Evolutionary conservation across 192 early-diverging fungal species (phyloP).

Genomic region (Funneliformis mosseae): DNA sequence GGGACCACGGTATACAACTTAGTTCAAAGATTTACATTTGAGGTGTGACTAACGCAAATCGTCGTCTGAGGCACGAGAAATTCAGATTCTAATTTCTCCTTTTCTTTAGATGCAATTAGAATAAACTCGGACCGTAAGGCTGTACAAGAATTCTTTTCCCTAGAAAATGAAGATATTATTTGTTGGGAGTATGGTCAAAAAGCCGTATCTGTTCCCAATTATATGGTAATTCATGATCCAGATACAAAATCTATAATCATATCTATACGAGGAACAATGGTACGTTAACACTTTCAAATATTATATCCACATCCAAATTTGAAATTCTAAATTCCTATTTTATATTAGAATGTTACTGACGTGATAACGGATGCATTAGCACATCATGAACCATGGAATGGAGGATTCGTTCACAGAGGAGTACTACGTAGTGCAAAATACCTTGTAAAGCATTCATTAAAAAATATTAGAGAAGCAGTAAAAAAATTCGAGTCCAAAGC

Average conservation of each 20-base stretch:
- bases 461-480: slow-evolving; percentile 41
- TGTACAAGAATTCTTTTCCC: slow-evolving; percentile 44
- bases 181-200: slow-evolving; percentile 47
- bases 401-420: slow-evolving; percentile 46
- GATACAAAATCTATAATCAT: slow-evolving; percentile 44
- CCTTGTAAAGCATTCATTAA: slow-evolving; percentile 39
- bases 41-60: too few species aligned
- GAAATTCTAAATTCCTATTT: not conserved
- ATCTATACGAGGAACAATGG: slow-evolving; percentile 46
- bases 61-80: too few species aligned
- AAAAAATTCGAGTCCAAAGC: slow-evolving; percentile 44
- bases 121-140: slow-evolving; percentile 46
- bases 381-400: slow-evolving; percentile 49
- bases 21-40: too few species aligned
- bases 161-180: slow-evolving; percentile 48
- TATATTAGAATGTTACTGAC: slow-evolving; percentile 43
- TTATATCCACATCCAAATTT: not conserved
- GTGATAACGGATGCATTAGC: slow-evolving; percentile 48
- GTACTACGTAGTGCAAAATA: slow-evolving; percentile 48
- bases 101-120: slow-evolving; percentile 43
- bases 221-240: slow-evolving; percentile 47
- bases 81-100: not conserved
- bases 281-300: slow-evolving; percentile 23
- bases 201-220: slow-evolving; percentile 43
- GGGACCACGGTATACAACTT: too few species aligned